Evolutionary conservation across 352 stramenopile species (phyloP).

Genomic region (Globisporangium irregulare): DNA sequence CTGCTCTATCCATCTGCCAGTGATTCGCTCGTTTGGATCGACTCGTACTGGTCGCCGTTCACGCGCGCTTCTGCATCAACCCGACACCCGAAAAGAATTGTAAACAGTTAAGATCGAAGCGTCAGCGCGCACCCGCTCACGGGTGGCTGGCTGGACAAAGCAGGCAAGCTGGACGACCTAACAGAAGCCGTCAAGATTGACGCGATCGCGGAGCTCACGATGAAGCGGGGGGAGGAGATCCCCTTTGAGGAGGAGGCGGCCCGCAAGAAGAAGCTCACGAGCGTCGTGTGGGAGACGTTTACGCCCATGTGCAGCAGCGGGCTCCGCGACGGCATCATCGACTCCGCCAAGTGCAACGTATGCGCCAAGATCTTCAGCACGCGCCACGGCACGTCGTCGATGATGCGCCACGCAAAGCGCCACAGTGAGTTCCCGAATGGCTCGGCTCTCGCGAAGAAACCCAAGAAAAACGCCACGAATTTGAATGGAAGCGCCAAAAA

Average conservation of each 20-base stretch:
- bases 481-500: slow-evolving; percentile 37
- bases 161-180: slow-evolving; percentile 25
- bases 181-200: slow-evolving; percentile 37
- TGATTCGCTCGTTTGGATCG: neutral
- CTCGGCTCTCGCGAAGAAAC: slow-evolving; percentile 40
- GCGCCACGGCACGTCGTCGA: slow-evolving; percentile 75
- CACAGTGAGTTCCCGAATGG: slow-evolving; percentile 70
- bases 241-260: slow-evolving; percentile 59
- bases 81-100: neutral
- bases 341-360: slow-evolving; percentile 71
- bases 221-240: slow-evolving; percentile 55
- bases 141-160: neutral
- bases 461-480: slow-evolving; percentile 41
- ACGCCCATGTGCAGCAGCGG: slow-evolving; percentile 65
- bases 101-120: neutral
- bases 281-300: slow-evolving; percentile 81
- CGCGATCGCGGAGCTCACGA: slow-evolving; percentile 36
- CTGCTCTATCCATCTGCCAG: neutral
- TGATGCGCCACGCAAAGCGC: slow-evolving; percentile 82
- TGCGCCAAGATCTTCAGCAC: slow-evolving; percentile 80
- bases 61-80: neutral
- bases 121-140: neutral
- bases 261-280: slow-evolving; percentile 83
- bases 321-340: slow-evolving; percentile 60
- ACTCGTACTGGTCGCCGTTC: neutral